These are phyloP conservation scores for Starmerella bombi DNA, from an alignment of 805 yeast genomes.

Conservation along the genomic window DNA sequence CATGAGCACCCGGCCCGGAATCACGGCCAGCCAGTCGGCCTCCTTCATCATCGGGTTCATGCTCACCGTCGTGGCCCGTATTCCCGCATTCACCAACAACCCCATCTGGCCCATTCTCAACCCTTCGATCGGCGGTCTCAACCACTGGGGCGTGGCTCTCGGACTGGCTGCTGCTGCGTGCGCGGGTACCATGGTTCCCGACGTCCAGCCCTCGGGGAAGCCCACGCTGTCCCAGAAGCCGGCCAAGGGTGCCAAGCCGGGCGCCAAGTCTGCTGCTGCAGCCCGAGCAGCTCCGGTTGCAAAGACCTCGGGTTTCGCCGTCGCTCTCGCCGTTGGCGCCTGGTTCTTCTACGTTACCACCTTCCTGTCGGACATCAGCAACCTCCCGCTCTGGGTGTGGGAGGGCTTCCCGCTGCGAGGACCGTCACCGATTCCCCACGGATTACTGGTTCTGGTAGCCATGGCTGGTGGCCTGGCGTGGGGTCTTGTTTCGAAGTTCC, in stretches of 20 bases:
- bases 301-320: constrained; percentile 26
- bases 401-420: constrained; percentile 80
- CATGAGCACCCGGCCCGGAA: constrained; percentile 22
- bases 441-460: constrained; percentile 45
- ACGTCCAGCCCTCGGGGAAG: constrained; percentile 1
- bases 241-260: neutral
- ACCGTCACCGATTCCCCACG: constrained; percentile 79
- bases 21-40: constrained; percentile 30
- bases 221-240: neutral
- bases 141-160: constrained; percentile 48
- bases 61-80: constrained; percentile 60
- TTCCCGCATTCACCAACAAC: constrained; percentile 67
- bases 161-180: constrained; percentile 55
- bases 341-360: constrained; percentile 60
- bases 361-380: constrained; percentile 68
- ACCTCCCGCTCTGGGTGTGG: constrained; percentile 92
- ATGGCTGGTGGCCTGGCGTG: constrained; percentile 45
- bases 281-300: neutral
- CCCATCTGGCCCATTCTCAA: constrained; percentile 96
- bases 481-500: constrained; percentile 29
- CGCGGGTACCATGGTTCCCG: constrained; percentile 29
- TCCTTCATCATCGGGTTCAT: constrained; percentile 62
- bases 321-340: constrained; percentile 65
- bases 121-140: constrained; percentile 72
- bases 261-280: neutral